A percentile compares a stretch with the other conserved stretches of the same genome.
phyloP scores from a whole-genome alignment of 2,329 filamentous ascomycete genomes.

The Boeremia lycopersici region DNA sequence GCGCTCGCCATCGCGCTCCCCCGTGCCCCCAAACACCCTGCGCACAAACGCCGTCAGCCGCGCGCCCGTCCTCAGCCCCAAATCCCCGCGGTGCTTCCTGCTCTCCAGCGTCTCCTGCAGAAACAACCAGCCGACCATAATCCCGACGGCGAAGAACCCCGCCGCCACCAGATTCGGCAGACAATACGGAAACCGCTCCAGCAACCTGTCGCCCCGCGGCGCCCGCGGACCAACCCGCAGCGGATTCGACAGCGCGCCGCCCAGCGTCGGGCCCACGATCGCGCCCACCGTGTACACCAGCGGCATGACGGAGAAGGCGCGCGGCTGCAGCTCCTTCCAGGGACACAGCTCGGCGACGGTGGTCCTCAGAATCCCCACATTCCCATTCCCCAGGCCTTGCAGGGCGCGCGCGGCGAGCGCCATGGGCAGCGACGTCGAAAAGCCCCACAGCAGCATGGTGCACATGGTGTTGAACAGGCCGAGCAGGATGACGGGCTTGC shows the following conservation, averaged over 20 bases:
- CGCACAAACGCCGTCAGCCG: slow-evolving; percentile 57
- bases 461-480: slow-evolving; percentile 79
- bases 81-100: slow-evolving; percentile 71
- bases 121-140: slow-evolving; percentile 76
- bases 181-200: slow-evolving; percentile 79
- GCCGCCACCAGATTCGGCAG: slow-evolving; percentile 83
- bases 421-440: slow-evolving; percentile 79
- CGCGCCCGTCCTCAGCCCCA: slow-evolving; percentile 75
- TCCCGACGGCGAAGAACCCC: slow-evolving; percentile 77
- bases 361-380: slow-evolving; percentile 81
- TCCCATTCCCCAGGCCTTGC: slow-evolving; percentile 86
- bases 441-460: slow-evolving; percentile 80
- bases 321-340: slow-evolving; percentile 80
- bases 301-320: slow-evolving; percentile 93
- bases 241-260: slow-evolving; percentile 84
- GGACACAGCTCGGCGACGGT: slow-evolving; percentile 94
- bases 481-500: slow-evolving; percentile 82
- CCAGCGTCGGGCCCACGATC: slow-evolving; percentile 84
- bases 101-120: slow-evolving; percentile 83
- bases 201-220: slow-evolving; percentile 68
- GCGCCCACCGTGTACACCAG: slow-evolving; percentile 86
- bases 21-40: slow-evolving; percentile 20
- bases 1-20: slow-evolving; percentile 24
- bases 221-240: slow-evolving; percentile 73
- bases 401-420: slow-evolving; percentile 77